Base-by-base conservation (phyloP, 129 eudicot species). In the Glebionis coronaria region DNA sequence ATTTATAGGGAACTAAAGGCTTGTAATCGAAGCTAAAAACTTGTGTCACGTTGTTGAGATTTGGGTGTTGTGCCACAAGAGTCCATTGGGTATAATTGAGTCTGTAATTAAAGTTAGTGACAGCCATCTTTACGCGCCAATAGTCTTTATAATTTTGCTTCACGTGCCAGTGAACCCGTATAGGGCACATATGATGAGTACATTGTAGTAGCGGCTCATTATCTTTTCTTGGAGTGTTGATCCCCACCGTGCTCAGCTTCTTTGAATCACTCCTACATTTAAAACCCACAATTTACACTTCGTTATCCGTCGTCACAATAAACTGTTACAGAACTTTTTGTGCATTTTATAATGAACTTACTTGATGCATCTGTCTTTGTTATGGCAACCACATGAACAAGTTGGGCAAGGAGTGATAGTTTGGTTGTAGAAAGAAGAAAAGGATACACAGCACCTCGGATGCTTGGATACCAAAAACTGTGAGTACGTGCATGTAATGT, bases 171-270 rank as follows among this genome's bases (percentile, higher is more conserved):
- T 89, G 96, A 29, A 89, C 96, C 1, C 96, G 85, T 29, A 89
- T 81, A 0, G 96, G 96, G 61, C 96, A 89, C 96, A 89, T 89
- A 67, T 89, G 96, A 57, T 79, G 92, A 10, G 96, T 89, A 84
- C 96, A 89, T 71, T 89, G 96, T 25, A 89, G 83, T 21, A 85
- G 28, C 13, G 96, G 90, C 8, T 73, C 78, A 8, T 85, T 83
- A 67, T 89, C 90, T 76, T 89, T 83, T 78, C 76, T 79, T 23
- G 96, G 89, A 35, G 89, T 88, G 73, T 88, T 88, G 50, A 88
- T 77, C 31, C 90, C 90, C 18, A 15, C 71, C 20, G 18, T 74
- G 35, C 61, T 89, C 59, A 82, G 76, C 56, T 58, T 58, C 59
- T 81, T 61, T 49, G 96, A 89, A 73, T 69, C 74, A 57, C 83